Base-by-base conservation (phyloP, 129 eudicot genomes). In the Pittosporum tobira region DNA sequence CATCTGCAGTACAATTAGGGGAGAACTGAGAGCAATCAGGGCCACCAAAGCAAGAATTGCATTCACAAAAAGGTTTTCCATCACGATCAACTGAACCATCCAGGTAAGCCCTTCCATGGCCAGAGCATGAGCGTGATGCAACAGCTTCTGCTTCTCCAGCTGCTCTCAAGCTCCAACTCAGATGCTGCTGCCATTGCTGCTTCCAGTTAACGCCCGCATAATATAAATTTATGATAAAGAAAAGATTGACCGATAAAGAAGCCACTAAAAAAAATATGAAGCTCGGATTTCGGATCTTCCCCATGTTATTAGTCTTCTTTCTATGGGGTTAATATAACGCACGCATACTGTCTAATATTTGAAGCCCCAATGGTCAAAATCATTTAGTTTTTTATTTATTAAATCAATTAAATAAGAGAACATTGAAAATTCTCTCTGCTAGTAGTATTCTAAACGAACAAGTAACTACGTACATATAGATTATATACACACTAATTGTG, bases 91-190 rank as follows among this genome's bases (percentile, higher is more conserved):
- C 19, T 7, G 36, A 3, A 16, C 85, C 81, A 71, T 79, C 85
- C 48, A 79, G 30, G 64, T 60, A 79, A 34, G 85, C 85, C 24
- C 67, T 62, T 36, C 85, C 85, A 54, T 79, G 85, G 1, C 73
- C 81, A 0, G 85, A 79, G 38, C 85, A 79, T 11, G 75, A 49
- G 13, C 62, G 27, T 2, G 66, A 6, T 0, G 85, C 85, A 52
- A 79, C 81, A 3, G 67, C 65, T 65, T 79, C 85, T 23, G 85
- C 85, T 59, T 79, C 75, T 56, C 26, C 70, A 6, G 85, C 85
- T 26, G 81, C 85, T 13, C 42, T 48, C 48, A 18, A 55, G 48
- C 40, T 72, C 83, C 83, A 77, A 30, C 63, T 77, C 25, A 71
- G 62, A 53, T 52, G 42, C 26, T 46, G 26, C 19, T 45, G 3